Evolutionary conservation across 2,329 filamentous ascomycete genomes (phyloP), one percentile per base, ranked within the genome.

Genomic region (Aspergillus versicolor): DNA sequence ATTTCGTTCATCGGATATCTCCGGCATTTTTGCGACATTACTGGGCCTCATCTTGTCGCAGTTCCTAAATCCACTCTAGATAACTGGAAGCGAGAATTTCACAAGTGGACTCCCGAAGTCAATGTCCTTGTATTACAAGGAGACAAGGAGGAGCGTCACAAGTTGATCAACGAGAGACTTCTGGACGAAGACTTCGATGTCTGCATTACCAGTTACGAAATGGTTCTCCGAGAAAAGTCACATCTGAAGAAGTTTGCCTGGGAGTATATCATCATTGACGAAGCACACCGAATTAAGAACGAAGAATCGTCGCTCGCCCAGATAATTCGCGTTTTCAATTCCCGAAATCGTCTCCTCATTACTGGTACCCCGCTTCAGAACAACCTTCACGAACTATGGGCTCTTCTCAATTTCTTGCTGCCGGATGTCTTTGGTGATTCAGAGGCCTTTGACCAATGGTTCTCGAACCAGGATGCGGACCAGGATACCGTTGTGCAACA

Each of bases 221-320:
- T 99, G 93, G 92, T 99, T 58, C 82, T 99, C 12, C 87, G 94
- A 57, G 94, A 99, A 72, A 97, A 99, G 79, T 82, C 90, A 1
- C 91, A 96, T 65, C 76, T 99, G 64, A 96, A 94, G 79, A 97
- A 97, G 75, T 96, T 99, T 73, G 92, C 94, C 0, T 99, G 94
- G 94, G 93, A 99, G 74, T 99, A 99, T 76, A 99, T 99, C 75
- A 96, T 99, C 65, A 96, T 99, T 63, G 94, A 99, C 68, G 94
- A 99, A 77, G 88, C 94, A 2, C 94, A 99, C 75, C 91, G 94
- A 59, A 99, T 99, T 84, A 99, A 99, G 81, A 99, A 99, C 75
- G 94, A 99, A 72, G 92, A 97, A 74, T 99, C 94, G 0, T 97
- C 94, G 0, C 82, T 99, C 3, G 92, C 94, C 3, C 93, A 97